These are phyloP conservation scores for Hirsutella thompsonii DNA, from an alignment of 2,329 filamentous ascomycete genomes.

Conservation along the genomic window DNA sequence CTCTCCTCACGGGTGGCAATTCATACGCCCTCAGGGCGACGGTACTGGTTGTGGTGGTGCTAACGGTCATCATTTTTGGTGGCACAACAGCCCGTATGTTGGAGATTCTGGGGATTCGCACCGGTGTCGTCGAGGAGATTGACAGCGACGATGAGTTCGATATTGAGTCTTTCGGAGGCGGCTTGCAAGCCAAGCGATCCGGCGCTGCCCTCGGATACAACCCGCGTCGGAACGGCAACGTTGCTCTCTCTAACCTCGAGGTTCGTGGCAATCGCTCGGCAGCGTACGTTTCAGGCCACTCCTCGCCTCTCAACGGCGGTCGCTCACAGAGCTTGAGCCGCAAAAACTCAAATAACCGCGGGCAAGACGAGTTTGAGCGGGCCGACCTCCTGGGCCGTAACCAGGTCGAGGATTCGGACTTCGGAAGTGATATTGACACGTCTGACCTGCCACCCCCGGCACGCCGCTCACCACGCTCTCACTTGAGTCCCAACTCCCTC, in stretches of 20 bases:
- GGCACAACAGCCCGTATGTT: slow-evolving; percentile 96
- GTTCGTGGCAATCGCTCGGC: slow-evolving; percentile 16
- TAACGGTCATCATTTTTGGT: slow-evolving; percentile 97
- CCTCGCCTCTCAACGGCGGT: slow-evolving; percentile 30
- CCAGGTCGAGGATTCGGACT: slow-evolving; percentile 39
- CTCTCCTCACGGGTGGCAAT: slow-evolving; percentile 72
- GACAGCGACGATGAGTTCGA: slow-evolving; percentile 98
- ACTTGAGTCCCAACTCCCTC: slow-evolving; percentile 12
- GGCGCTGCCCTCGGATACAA: slow-evolving; percentile 66
- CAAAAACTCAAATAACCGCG: slow-evolving; percentile 30
- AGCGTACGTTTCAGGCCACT: slow-evolving; percentile 41
- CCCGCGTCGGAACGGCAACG: slow-evolving; percentile 52
- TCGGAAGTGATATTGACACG: slow-evolving; percentile 51
- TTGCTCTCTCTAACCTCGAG: slow-evolving; percentile 41
- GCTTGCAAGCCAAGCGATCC: slow-evolving; percentile 69
- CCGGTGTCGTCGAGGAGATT: slow-evolving; percentile 90
- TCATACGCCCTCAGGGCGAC: slow-evolving; percentile 78
- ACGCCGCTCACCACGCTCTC: slow-evolving; percentile 24
- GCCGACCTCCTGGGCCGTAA: slow-evolving; percentile 40
- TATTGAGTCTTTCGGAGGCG: slow-evolving; percentile 64
- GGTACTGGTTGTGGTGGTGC: slow-evolving; percentile 90
- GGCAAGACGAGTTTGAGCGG: slow-evolving; percentile 36
- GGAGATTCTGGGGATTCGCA: slow-evolving; percentile 92
- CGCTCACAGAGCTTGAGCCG: slow-evolving; percentile 37
- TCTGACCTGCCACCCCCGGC: slow-evolving; percentile 54